Percentiles rank a stretch among this genome's conserved stretches.
Conservation (phyloP, 2,329 filamentous ascomycete species). For the Diaporthe batatas region DNA sequence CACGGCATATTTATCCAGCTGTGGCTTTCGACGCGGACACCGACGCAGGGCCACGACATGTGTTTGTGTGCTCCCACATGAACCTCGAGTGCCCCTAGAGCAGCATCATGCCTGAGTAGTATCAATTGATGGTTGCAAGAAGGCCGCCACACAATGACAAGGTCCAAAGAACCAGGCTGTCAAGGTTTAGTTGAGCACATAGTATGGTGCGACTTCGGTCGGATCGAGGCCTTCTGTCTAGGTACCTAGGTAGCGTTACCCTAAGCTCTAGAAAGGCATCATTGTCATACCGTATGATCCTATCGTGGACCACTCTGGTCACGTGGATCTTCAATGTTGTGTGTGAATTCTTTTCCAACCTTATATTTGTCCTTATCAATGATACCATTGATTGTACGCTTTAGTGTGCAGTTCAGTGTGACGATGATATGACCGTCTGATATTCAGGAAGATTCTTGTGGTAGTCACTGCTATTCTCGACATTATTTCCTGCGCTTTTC, state of each 20-base stretch:
- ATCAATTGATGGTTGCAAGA: neutral
- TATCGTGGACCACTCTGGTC: neutral
- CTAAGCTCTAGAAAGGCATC: neutral
- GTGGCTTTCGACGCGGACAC: neutral
- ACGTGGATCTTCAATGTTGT: too few species aligned
- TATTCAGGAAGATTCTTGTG: too few species aligned
- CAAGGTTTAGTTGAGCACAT: neutral
- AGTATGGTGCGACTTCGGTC: neutral
- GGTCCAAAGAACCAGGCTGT: too few species aligned
- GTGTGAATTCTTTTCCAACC: too few species aligned
- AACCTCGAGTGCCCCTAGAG: neutral
- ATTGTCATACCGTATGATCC: neutral
- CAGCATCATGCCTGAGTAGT: neutral
- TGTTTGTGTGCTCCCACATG: neutral
- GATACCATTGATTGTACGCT: neutral
- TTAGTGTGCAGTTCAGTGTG: neutral
- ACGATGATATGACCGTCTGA: neutral
- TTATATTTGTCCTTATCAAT: neutral
- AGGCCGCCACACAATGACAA: neutral
- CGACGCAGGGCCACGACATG: neutral
- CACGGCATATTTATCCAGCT: neutral
- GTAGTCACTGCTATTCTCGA: too few species aligned
- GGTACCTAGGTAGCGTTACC: too few species aligned
- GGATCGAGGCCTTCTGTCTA: neutral
- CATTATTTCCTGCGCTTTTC: too few species aligned